These are phyloP conservation scores for Lepidium aucheri DNA, from an alignment of 345 rosid species.

Conservation along the genomic window DNA sequence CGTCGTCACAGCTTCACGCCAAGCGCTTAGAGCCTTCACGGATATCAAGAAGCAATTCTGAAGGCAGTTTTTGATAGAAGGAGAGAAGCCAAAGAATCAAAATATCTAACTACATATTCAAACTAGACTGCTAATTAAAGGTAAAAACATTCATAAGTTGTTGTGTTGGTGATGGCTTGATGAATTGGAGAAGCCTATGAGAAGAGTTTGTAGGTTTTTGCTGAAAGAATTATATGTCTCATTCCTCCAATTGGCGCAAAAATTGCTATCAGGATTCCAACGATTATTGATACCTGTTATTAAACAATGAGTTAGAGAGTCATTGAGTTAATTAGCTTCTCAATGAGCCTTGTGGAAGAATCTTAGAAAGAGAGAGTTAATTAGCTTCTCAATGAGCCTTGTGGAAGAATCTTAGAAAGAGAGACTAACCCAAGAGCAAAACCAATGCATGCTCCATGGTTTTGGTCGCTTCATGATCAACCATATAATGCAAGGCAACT, in stretches of 20 bases:
- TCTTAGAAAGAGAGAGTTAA: conserved; percentile 9
- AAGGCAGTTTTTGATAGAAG: not conserved
- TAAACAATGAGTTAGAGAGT: not conserved
- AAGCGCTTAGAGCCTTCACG: not conserved
- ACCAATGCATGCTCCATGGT: conserved; percentile 25
- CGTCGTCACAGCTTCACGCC: conserved; percentile 50
- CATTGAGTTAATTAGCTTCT: not conserved
- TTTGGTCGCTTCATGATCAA: conserved; percentile 32
- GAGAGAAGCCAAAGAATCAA: conserved; percentile 4
- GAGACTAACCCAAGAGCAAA: conserved; percentile 26
- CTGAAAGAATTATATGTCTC: conserved; percentile 27
- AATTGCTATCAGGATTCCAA: conserved; percentile 25
- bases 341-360: not conserved
- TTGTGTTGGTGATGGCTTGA: not conserved
- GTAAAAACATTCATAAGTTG: not conserved
- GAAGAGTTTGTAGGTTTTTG: conserved; percentile 31
- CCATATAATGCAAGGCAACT: conserved; percentile 60
- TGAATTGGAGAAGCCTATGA: conserved; percentile 1
- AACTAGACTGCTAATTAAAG: conserved; percentile 13
- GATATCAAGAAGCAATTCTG: conserved; percentile 28
- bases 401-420: not conserved
- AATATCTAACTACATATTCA: conserved; percentile 6
- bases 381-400: not conserved
- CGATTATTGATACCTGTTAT: conserved; percentile 11
- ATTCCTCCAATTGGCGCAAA: conserved; percentile 31